These are phyloP conservation scores for Candida dubliniensis DNA, from an alignment of 1,139 yeast genomes.

Conservation along the genomic window DNA sequence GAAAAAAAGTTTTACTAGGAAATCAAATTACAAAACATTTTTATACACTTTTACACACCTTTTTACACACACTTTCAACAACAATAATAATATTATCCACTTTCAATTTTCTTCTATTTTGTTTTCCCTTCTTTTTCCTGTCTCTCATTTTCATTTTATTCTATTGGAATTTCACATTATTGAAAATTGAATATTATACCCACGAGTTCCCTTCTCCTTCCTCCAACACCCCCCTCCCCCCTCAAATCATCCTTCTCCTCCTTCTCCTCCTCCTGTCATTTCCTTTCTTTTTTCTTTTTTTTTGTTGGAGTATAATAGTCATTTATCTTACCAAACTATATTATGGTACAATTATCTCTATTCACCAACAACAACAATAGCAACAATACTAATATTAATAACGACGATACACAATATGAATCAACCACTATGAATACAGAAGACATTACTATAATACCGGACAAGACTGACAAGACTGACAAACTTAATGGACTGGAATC, in stretches of 20 bases:
- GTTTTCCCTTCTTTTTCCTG: too few relatives aligned
- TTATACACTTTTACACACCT: too few relatives aligned
- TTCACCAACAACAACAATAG: conserved; percentile 1
- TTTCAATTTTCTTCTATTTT: too few relatives aligned
- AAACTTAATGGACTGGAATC: conserved; percentile 4
- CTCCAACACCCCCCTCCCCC: too few relatives aligned
- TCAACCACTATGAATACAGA: background rate
- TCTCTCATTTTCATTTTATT: too few relatives aligned
- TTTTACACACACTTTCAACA: too few relatives aligned
- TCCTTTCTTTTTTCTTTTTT: background rate
- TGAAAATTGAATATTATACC: too few relatives aligned
- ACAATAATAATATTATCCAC: too few relatives aligned
- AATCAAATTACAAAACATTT: too few relatives aligned
- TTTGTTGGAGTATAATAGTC: background rate
- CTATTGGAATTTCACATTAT: too few relatives aligned
- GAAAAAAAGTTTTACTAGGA: too few relatives aligned
- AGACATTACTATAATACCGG: conserved; percentile 1
- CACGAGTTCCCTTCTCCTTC: too few relatives aligned
- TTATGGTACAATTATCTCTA: conserved; percentile 4
- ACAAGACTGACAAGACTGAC: conserved; percentile 1
- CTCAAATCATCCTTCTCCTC: background rate
- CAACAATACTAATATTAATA: background rate
- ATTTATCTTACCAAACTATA: background rate
- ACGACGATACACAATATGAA: background rate
- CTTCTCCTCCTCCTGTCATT: background rate